These are phyloP conservation scores for Diplocarpon rosae DNA, from an alignment of 2,329 filamentous ascomycete genomes.

Conservation along the genomic window DNA sequence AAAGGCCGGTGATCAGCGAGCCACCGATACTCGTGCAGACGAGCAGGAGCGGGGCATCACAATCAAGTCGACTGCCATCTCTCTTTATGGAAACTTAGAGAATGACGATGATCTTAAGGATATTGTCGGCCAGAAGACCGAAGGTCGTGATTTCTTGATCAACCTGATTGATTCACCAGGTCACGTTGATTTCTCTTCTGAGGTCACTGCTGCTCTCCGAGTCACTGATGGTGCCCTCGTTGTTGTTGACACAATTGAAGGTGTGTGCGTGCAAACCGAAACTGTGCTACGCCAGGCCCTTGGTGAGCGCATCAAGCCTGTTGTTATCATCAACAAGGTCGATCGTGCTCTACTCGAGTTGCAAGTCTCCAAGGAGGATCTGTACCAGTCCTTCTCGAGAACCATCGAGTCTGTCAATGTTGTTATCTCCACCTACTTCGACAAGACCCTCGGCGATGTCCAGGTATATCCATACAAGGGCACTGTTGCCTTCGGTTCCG, in stretches of 20 bases:
- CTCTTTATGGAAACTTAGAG: constrained; percentile 78
- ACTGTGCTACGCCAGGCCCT: constrained; percentile 98
- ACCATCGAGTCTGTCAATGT: constrained; percentile 99
- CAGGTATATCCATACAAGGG: constrained; percentile 98
- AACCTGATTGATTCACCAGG: constrained; percentile 99
- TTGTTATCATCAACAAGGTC: constrained; percentile 99
- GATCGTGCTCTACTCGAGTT: constrained; percentile 98
- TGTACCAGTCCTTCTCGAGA: constrained; percentile 99
- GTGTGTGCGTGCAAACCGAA: constrained; percentile 99
- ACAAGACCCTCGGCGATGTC: constrained; percentile 93
- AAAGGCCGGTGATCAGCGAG: constrained; percentile 91
- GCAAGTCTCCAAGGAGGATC: constrained; percentile 95
- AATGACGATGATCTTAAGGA: constrained; percentile 88
- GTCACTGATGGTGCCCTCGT: constrained; percentile 99
- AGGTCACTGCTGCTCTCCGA: constrained; percentile 98
- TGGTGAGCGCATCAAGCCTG: constrained; percentile 99
- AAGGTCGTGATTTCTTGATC: constrained; percentile 97
- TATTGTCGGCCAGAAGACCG: constrained; percentile 75
- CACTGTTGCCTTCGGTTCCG: constrained; percentile 97
- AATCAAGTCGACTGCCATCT: constrained; percentile 99
- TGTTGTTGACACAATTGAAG: constrained; percentile 98
- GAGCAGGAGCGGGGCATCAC: constrained; percentile 99
- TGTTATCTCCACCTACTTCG: constrained; percentile 97
- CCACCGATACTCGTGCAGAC: constrained; percentile 93
- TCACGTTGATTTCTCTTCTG: constrained; percentile 99